Evolutionary conservation across 495 filamentous ascomycete genomes (phyloP), one percentile per base, ranked within the genome.

Genomic region (Letharia lupina): DNA sequence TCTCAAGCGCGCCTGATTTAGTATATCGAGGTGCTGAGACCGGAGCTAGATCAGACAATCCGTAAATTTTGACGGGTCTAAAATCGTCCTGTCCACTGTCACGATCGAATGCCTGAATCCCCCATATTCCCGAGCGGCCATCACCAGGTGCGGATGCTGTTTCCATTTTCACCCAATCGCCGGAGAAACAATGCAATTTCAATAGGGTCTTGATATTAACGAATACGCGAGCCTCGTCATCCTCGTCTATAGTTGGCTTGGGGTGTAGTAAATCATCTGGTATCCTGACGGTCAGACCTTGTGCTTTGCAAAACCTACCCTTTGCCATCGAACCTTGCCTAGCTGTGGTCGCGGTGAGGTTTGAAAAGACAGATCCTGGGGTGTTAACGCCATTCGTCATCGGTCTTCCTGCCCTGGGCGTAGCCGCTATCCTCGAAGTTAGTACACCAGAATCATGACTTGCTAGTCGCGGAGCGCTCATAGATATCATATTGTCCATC

Each of bases 101-200:
- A 61, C 74, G 31, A 33, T 81, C 75, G 60, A 83, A 86, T 66
- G 76, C 78, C 77, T 47, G 75, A 73, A 45, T 75, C 68, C 61
- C 75, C 77, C 76, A 86, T 74, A 78, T 78, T 73, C 77, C 83
- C 80, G 67, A 83, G 75, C 67, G 54, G 40, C 79, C 77, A 71
- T 81, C 80, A 42, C 41, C 28, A 41, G 64, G 64, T 12, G n/a
- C 33, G 15, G 64, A 54, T 78, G 18, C 81, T 1, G 83, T 78
- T 76, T 94, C 90, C 28, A 98, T 78, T 5, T 87, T 84, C n/a
- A 97, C 91, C 94, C 94, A 98, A 72, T 98, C 94, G 18, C 94
- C 94, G 1, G 93, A 96, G 74, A 98, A 98, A 73, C 92, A 97
- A 39, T 91, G 91, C 50, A 98, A 84, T 66, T 90, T 89, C n/a